Conservation (phyloP, 352 stramenopile genomes). For the Phytopythium mirpurense region DNA sequence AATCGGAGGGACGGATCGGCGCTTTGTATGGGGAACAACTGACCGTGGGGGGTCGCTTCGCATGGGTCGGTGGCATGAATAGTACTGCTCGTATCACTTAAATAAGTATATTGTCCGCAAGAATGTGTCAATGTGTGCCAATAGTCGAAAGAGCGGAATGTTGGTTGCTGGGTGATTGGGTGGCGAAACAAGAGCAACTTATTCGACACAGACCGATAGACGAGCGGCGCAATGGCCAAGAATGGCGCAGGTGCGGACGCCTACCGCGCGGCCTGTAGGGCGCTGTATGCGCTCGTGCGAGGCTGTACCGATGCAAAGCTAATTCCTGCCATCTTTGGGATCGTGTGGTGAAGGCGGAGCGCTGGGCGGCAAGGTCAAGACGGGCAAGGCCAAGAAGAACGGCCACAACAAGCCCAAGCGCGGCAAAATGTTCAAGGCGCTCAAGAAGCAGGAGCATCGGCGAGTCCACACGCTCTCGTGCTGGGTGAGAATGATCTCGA, state of each 20-base stretch:
- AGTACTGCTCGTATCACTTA: no score
- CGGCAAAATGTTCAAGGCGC: conserved; percentile 53
- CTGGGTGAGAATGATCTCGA: no score
- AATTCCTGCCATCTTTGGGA: not conserved
- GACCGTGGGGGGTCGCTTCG: conserved; percentile 1
- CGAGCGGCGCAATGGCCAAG: conserved; percentile 25
- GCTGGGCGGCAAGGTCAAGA: conserved; percentile 16
- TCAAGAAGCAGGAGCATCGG: conserved; percentile 62
- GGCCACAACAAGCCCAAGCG: conserved; percentile 53
- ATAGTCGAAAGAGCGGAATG: not conserved
- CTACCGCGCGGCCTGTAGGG: not conserved
- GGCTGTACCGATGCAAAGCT: no score
- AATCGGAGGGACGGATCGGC: no score
- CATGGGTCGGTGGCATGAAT: not conserved
- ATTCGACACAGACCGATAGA: no score
- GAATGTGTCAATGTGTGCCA: not conserved
- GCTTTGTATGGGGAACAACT: conserved; percentile 2
- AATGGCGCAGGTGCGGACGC: conserved; percentile 24
- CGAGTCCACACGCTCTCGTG: conserved; percentile 8
- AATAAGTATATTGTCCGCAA: no score
- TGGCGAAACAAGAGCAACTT: not conserved
- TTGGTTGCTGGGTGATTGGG: not conserved
- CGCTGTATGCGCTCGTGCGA: no score
- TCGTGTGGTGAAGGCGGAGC: not conserved
- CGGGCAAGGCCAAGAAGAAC: conserved; percentile 41